phyloP scores from a whole-genome alignment of 176 grass and related monocot genomes.

The Triticum monococcum region DNA sequence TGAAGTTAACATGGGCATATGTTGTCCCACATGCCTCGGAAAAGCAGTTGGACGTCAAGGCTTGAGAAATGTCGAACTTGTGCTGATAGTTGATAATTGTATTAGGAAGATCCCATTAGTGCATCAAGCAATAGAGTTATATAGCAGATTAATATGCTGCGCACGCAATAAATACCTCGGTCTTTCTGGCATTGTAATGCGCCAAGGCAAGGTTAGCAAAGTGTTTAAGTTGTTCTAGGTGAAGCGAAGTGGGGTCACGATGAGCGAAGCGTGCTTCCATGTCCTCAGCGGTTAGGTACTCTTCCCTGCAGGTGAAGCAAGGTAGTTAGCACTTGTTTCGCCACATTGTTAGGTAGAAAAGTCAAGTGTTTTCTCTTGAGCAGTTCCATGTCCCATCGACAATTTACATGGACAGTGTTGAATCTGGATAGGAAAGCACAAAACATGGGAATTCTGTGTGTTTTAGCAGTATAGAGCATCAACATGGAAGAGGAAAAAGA shows the following conservation, averaged over 20 bases:
- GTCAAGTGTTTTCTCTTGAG: too few species aligned
- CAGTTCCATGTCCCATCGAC: too few species aligned
- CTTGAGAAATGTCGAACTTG: not conserved
- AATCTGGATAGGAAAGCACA: too few species aligned
- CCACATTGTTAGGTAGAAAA: too few species aligned
- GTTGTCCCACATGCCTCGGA: not conserved
- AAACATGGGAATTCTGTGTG: too few species aligned
- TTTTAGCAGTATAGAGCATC: too few species aligned
- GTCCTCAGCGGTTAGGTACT: not conserved
- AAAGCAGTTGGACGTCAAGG: not conserved
- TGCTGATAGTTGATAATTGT: not conserved
- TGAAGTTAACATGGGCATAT: slow-evolving; percentile 16
- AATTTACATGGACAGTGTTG: too few species aligned
- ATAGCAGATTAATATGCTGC: too few species aligned
- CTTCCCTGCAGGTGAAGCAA: not conserved
- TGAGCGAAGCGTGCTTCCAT: not conserved
- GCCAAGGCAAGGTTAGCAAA: not conserved
- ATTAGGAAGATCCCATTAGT: not conserved
- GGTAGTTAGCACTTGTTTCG: not conserved
- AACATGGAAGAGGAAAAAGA: too few species aligned
- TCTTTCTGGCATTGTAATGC: not conserved
- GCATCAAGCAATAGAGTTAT: not conserved
- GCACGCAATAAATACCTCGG: not conserved
- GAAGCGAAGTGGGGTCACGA: not conserved
- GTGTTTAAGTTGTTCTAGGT: not conserved